A percentile compares a stretch with the other conserved stretches of the same genome.
Evolutionary conservation across 1,139 yeast species (phyloP).

Genomic region (Saccharomyces hybrid): DNA sequence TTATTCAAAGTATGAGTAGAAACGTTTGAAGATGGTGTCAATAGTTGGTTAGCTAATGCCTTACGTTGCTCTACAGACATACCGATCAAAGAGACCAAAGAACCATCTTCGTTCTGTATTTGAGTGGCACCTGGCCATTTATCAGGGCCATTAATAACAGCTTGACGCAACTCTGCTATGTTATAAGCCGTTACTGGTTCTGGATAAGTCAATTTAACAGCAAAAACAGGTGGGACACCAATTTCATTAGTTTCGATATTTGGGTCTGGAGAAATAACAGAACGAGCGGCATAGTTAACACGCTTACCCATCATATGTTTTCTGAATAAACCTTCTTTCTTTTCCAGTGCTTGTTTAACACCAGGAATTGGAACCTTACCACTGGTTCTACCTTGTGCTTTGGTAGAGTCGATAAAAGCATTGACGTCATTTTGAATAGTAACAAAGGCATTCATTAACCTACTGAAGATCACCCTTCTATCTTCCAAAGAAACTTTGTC

Average conservation of each 20-base stretch:
- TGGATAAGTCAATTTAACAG: conserved; percentile 89
- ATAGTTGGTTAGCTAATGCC: conserved; percentile 88
- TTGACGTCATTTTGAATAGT: conserved; percentile 93
- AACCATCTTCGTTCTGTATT: conserved; percentile 95
- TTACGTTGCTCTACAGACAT: conserved; percentile 92
- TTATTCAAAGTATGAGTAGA: conserved; percentile 59
- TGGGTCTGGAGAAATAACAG: conserved; percentile 98
- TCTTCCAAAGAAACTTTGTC: conserved; percentile 59
- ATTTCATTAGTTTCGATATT: conserved; percentile 95
- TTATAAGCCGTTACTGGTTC: conserved; percentile 97
- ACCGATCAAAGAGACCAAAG: conserved; percentile 69
- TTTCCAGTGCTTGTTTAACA: conserved; percentile 93
- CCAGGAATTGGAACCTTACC: conserved; percentile 81
- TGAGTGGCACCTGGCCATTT: conserved; percentile 98
- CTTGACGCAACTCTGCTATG: conserved; percentile 82
- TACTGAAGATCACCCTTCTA: conserved; percentile 69
- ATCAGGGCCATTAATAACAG: conserved; percentile 95
- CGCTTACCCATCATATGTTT: conserved; percentile 99
- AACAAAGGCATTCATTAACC: conserved; percentile 92
- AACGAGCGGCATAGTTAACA: conserved; percentile 97
- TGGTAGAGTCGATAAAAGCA: conserved; percentile 85
- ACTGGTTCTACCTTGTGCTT: conserved; percentile 62
- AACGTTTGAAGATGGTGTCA: conserved; percentile 65
- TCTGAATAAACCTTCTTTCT: conserved; percentile 97
- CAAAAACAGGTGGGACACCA: conserved; percentile 98